A percentile compares a stretch with the other conserved stretches of the same genome.
Conservation (phyloP, 176 grass and related monocot genomes). For the Saccharum officinarum region DNA sequence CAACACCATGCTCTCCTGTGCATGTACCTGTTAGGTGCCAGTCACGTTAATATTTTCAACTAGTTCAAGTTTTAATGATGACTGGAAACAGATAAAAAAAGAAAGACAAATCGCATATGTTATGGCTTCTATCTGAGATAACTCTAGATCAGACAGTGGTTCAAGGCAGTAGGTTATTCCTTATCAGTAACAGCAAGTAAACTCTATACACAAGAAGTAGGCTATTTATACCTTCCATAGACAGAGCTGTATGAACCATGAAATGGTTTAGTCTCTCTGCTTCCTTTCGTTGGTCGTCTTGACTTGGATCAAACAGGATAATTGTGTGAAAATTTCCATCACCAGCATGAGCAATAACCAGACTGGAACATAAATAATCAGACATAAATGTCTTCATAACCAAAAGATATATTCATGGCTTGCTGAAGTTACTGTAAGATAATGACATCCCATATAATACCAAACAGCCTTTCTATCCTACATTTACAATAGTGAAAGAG, state of each 20-base stretch:
- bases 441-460: neutral
- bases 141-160: neutral
- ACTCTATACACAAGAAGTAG: neutral
- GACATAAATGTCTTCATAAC: conserved; percentile 26
- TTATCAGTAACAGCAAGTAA: neutral
- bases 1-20: conserved; percentile 97
- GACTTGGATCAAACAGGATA: conserved; percentile 87
- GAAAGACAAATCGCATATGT: neutral
- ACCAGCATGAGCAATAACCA: conserved; percentile 92
- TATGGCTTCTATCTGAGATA: too few relatives aligned
- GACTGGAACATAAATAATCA: conserved; percentile 46
- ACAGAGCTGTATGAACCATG: conserved; percentile 92
- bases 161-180: neutral
- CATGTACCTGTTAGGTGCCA: conserved; percentile 68
- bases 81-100: neutral
- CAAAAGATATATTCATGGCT: conserved; percentile 1
- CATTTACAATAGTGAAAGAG: neutral
- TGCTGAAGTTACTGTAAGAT: conserved; percentile 10
- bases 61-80: neutral
- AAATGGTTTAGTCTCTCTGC: conserved; percentile 93
- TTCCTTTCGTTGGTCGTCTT: conserved; percentile 73
- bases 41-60: neutral
- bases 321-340: conserved; percentile 98
- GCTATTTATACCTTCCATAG: conserved; percentile 76
- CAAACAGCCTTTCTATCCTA: neutral